phyloP scores from a whole-genome alignment of 345 rosid genomes.

The Acer saccharum region DNA sequence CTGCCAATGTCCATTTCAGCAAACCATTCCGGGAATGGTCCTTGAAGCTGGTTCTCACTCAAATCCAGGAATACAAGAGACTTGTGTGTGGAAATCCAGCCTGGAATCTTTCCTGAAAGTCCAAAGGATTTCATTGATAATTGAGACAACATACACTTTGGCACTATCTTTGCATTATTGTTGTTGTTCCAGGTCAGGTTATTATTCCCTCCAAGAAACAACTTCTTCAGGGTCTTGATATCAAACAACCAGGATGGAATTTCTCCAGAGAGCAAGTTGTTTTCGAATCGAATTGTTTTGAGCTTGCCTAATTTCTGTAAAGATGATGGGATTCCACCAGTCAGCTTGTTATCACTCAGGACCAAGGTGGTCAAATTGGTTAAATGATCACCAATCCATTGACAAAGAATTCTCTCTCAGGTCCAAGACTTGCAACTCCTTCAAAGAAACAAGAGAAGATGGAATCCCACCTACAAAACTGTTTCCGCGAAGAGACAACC shows the following conservation, averaged over 20 bases:
- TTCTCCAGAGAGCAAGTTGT: constrained; percentile 33
- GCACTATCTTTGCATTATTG: constrained; percentile 26
- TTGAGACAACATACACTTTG: constrained; percentile 27
- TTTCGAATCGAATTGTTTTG: constrained; percentile 29
- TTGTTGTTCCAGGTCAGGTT: constrained; percentile 45
- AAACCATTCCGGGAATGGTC: constrained; percentile 40
- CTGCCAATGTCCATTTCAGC: constrained; percentile 31
- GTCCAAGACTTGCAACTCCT: constrained; percentile 25
- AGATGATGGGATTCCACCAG: constrained; percentile 39
- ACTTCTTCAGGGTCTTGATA: constrained; percentile 24
- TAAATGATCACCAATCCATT: constrained; percentile 28
- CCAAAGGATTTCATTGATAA: constrained; percentile 45
- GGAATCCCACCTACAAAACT: constrained; percentile 29
- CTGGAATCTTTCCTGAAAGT: constrained; percentile 38
- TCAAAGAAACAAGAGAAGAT: constrained; percentile 15
- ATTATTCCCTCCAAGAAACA: constrained; percentile 43
- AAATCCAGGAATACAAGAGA: constrained; percentile 35
- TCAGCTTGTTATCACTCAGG: constrained; percentile 33
- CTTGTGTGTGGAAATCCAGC: constrained; percentile 45
- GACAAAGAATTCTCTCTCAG: constrained; percentile 29
- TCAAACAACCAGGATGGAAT: constrained; percentile 50
- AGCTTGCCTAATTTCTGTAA: constrained; percentile 34
- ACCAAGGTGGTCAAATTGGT: constrained; percentile 26
- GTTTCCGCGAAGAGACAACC: constrained; percentile 26
- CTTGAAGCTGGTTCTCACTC: constrained; percentile 45